Conservation (phyloP, 257 asterid genomes). For the Cruciata laevipes region DNA sequence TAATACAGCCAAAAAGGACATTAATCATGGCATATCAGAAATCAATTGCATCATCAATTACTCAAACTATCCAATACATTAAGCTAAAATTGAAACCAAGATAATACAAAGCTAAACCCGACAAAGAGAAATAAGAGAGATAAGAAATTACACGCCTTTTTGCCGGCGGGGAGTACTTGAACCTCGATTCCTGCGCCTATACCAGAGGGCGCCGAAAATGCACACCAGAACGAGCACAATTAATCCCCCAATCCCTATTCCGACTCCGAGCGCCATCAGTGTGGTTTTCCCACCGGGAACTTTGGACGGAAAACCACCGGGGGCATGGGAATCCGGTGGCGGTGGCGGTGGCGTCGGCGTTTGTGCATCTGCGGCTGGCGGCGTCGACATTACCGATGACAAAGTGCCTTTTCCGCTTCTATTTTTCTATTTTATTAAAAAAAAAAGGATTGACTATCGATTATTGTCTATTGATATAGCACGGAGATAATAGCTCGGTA, state of each 20-base stretch:
- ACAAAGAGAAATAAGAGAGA: background rate
- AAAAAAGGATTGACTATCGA: background rate
- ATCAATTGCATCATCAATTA: background rate
- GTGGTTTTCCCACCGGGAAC: conserved; percentile 26
- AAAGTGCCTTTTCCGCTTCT: background rate
- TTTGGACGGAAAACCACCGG: conserved; percentile 15
- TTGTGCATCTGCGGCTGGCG: background rate
- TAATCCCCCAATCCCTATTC: conserved; percentile 82
- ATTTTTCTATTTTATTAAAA: background rate
- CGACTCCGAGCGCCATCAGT: conserved; percentile 65
- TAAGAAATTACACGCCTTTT: conserved; percentile 38
- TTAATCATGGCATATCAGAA: background rate
- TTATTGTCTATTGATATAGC: background rate
- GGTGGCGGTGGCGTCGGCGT: background rate
- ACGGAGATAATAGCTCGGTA: background rate
- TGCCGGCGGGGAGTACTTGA: conserved; percentile 25
- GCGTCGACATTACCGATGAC: background rate
- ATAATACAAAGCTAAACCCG: background rate
- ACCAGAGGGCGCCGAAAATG: conserved; percentile 52
- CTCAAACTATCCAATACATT: background rate
- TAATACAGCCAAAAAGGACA: background rate
- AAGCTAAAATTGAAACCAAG: background rate
- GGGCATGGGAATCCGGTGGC: background rate
- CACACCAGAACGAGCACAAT: conserved; percentile 63
- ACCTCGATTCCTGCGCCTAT: conserved; percentile 57